Conservation (phyloP, 1,139 yeast species). For the Kodamaea plutei region DNA sequence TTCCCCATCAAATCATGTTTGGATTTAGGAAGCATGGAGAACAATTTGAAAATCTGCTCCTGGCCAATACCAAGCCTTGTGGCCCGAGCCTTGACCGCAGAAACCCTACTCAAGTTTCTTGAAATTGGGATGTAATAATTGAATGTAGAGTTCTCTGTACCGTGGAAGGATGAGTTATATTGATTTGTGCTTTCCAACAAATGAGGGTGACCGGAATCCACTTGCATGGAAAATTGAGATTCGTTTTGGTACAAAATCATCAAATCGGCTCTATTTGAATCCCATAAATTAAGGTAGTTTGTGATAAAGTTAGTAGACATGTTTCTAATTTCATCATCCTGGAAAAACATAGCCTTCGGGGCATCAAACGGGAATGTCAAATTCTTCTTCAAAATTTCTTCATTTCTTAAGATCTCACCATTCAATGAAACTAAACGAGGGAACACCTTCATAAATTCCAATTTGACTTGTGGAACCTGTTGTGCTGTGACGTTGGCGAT, state of each 20-base stretch:
- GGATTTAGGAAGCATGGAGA: slow-evolving; percentile 68
- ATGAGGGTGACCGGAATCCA: slow-evolving; percentile 51
- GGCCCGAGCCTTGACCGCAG: slow-evolving; percentile 53
- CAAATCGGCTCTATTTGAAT: slow-evolving; percentile 65
- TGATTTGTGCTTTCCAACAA: slow-evolving; percentile 28
- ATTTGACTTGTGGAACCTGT: slow-evolving; percentile 46
- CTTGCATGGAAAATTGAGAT: slow-evolving; percentile 76
- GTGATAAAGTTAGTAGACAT: slow-evolving; percentile 73
- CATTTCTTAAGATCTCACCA: slow-evolving; percentile 75
- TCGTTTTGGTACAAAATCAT: slow-evolving; percentile 72
- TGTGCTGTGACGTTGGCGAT: slow-evolving; percentile 22
- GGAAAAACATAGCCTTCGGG: slow-evolving; percentile 61
- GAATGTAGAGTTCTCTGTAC: slow-evolving; percentile 41
- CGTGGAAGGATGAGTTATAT: slow-evolving; percentile 15
- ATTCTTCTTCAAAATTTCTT: slow-evolving; percentile 49
- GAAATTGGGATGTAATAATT: slow-evolving; percentile 66
- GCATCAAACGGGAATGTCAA: slow-evolving; percentile 53
- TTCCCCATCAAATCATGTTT: slow-evolving; percentile 62
- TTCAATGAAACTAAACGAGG: slow-evolving; percentile 79
- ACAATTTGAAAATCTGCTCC: slow-evolving; percentile 56
- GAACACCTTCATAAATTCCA: slow-evolving; percentile 65
- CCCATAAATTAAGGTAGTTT: slow-evolving; percentile 78
- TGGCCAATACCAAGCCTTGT: slow-evolving; percentile 68
- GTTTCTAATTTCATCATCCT: slow-evolving; percentile 65
- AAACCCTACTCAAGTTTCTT: slow-evolving; percentile 69